phyloP scores from a whole-genome alignment of 192 early-diverging fungal species.

The Rhizoclosmatium sp. region DNA sequence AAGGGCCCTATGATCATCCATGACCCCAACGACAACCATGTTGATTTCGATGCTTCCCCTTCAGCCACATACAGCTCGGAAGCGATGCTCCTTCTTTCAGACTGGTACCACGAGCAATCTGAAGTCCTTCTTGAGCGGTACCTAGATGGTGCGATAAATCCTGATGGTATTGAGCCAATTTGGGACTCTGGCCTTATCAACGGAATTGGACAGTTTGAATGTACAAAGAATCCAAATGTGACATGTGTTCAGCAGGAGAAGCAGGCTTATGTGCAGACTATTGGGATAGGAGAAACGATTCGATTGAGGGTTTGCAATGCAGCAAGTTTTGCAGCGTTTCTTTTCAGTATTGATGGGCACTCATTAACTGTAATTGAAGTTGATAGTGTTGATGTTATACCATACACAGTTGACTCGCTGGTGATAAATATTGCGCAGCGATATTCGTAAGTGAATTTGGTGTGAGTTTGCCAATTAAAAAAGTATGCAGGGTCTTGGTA shows the following conservation, averaged over 20 bases:
- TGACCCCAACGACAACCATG: slow-evolving; percentile 58
- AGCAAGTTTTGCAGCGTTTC: slow-evolving; percentile 52
- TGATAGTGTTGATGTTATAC: slow-evolving; percentile 55
- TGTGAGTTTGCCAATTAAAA: background rate
- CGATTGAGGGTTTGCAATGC: slow-evolving; percentile 55
- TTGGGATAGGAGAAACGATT: slow-evolving; percentile 8
- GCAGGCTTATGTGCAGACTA: background rate
- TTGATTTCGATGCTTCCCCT: too few species aligned
- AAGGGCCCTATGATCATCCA: slow-evolving; percentile 76
- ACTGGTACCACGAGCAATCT: slow-evolving; percentile 70
- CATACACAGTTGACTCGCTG: slow-evolving; percentile 42
- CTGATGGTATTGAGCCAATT: slow-evolving; percentile 65
- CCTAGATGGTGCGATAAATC: slow-evolving; percentile 63
- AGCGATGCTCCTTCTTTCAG: slow-evolving; percentile 66
- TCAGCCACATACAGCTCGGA: slow-evolving; percentile 74
- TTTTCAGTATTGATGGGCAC: slow-evolving; percentile 57
- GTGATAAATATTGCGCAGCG: slow-evolving; percentile 56
- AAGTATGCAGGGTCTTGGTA: slow-evolving; percentile 10
- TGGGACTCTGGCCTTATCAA: slow-evolving; percentile 72
- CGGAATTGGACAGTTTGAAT: slow-evolving; percentile 45
- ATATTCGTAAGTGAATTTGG: slow-evolving; percentile 41
- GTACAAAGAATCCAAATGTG: background rate
- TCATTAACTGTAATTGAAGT: slow-evolving; percentile 62
- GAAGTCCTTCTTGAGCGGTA: slow-evolving; percentile 58
- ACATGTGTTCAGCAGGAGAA: too few species aligned